A percentile compares a stretch with the other conserved stretches of the same genome.
Conservation (phyloP, 140 eudicot species). For the Oenanthe javanica region DNA sequence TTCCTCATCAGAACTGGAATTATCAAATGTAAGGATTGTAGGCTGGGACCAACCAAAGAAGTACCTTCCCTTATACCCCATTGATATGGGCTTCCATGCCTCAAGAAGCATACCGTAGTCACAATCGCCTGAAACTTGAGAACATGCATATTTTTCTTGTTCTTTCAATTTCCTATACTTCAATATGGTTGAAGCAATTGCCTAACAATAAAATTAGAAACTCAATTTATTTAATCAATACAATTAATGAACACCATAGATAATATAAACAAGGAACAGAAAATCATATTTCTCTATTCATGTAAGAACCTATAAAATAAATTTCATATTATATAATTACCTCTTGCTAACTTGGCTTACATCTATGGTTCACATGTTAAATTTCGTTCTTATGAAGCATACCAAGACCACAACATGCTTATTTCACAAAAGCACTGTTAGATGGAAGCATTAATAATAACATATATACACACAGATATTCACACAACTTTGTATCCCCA, state of each 20-base stretch:
- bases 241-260: background rate
- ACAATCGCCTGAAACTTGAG: slow-evolving; percentile 17
- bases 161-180: slow-evolving; percentile 59
- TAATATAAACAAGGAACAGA: background rate
- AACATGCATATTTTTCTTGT: slow-evolving; percentile 25
- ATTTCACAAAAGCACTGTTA: background rate
- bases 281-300: background rate
- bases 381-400: background rate
- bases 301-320: background rate
- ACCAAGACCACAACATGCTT: background rate
- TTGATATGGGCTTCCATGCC: slow-evolving; percentile 91
- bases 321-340: background rate
- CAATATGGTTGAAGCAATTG: slow-evolving; percentile 53
- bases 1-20: too few species aligned
- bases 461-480: background rate
- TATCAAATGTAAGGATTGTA: too few species aligned
- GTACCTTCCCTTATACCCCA: slow-evolving; percentile 91
- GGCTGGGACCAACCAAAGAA: too few species aligned
- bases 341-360: background rate
- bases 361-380: background rate
- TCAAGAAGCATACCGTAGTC: slow-evolving; percentile 46
- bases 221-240: background rate
- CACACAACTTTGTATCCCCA: background rate
- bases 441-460: background rate
- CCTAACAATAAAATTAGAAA: slow-evolving; percentile 33